Evolutionary conservation across 371 early-diverging fungal species (phyloP), one percentile per base, ranked within the genome.

Genomic region (Synchytrium microbalum): DNA sequence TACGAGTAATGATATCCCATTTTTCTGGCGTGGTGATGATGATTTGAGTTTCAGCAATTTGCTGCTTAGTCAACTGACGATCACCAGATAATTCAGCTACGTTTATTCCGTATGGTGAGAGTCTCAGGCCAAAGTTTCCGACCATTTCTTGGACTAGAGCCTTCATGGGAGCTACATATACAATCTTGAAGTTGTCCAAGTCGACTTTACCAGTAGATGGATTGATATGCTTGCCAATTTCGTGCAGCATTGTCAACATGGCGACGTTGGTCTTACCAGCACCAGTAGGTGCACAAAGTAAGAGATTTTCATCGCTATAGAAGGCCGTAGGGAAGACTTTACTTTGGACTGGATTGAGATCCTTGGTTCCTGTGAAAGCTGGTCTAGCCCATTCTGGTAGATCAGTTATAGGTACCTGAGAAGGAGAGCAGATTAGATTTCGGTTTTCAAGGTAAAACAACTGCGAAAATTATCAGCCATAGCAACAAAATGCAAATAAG

Each of bases 21-120:
- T 99, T 99, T 76, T 99, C 99, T 8, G 99, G 99, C 0, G 99
- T 99, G 2, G 98, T 98, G 27, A 99, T 90, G 67, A 99, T 94
- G 69, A 99, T 88, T 69, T 96, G 92, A 0, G 97, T 92, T 56
- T 92, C 92, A 16, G 91, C 82, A 56, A 99, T 90, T 72, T 98
- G 95, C 69, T 89, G 88, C 74, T 91, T 90, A 27, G 95, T 93
- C 64, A 98, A 74, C 70, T 98, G 95, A 2, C 92, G 88, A 79
- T 99, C 99, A 71, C 99, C 99, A 19, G 99, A 99, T 70, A 98
- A 84, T 79, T 99, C 99, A 10, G 90, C 88, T 23, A 99, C 97
- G 24, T 77, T 84, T 58, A 94, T 78, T n/a, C 92, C 92, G 65
- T 85, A 89, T 1, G 83, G 81, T 66, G 79, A 75, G 24, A 99